Evolutionary conservation across 371 early-diverging fungal genomes (phyloP).

Genomic region (Blakeslea trispora): DNA sequence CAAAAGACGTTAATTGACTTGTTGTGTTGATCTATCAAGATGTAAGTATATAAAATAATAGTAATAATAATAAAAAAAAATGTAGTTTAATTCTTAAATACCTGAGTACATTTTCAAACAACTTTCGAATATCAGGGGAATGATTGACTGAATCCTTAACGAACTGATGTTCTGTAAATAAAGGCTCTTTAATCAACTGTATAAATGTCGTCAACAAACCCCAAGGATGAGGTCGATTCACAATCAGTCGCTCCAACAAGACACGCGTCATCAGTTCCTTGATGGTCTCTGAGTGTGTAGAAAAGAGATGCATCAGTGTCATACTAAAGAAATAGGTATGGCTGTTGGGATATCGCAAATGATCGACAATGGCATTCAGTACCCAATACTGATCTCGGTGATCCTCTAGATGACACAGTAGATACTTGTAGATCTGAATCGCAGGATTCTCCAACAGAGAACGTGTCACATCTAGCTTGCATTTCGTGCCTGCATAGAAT

Average conservation of each 20-base stretch:
- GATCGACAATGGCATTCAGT: slow-evolving; percentile 89
- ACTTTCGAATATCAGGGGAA: slow-evolving; percentile 67
- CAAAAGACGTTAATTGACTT: slow-evolving; percentile 16
- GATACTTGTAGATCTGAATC: slow-evolving; percentile 31
- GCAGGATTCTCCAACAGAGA: slow-evolving; percentile 32
- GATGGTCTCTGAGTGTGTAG: slow-evolving; percentile 55
- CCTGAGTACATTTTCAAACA: slow-evolving; percentile 68
- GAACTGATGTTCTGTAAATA: slow-evolving; percentile 79
- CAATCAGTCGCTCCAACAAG: slow-evolving; percentile 91
- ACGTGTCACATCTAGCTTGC: slow-evolving; percentile 19
- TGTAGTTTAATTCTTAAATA: too few relatives aligned
- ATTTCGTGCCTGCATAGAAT: slow-evolving; percentile 35
- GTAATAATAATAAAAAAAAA: too few relatives aligned
- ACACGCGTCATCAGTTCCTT: slow-evolving; percentile 95
- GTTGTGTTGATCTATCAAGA: slow-evolving; percentile 8
- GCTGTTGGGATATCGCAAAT: slow-evolving; percentile 94
- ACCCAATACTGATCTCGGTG: slow-evolving; percentile 76
- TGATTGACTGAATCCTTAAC: slow-evolving; percentile 41
- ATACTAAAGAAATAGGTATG: slow-evolving; percentile 92
- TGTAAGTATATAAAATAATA: too few relatives aligned
- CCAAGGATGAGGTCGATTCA: slow-evolving; percentile 98
- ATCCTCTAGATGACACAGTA: slow-evolving; percentile 14
- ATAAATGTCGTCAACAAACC: slow-evolving; percentile 95
- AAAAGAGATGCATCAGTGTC: slow-evolving; percentile 78
- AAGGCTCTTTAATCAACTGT: slow-evolving; percentile 87